Conservation (phyloP, 495 filamentous ascomycete genomes). For the Penicillium tannophilum region DNA sequence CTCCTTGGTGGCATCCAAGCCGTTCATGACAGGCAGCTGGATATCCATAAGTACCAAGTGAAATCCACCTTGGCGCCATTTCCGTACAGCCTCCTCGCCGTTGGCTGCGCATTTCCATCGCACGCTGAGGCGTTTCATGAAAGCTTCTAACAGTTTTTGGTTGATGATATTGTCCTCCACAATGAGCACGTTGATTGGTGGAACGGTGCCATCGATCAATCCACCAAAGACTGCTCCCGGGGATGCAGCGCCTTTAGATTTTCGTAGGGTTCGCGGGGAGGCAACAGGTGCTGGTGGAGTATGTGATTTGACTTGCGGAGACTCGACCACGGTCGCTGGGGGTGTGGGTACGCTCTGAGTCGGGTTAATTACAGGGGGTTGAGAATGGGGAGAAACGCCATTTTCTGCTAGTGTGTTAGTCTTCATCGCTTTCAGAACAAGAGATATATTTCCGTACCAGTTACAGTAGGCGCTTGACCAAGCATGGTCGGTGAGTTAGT, state of each 20-base stretch:
- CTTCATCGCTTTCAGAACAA: neutral
- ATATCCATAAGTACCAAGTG: constrained; percentile 99
- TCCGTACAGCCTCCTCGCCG: constrained; percentile 86
- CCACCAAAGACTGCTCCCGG: constrained; percentile 52
- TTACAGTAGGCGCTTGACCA: constrained; percentile 31
- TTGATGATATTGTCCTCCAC: constrained; percentile 99
- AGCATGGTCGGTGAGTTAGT: constrained; percentile 80
- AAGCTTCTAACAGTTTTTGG: constrained; percentile 85
- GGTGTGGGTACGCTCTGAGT: constrained; percentile 40
- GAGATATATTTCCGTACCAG: constrained; percentile 28
- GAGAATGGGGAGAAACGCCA: constrained; percentile 26
- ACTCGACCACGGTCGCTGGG: constrained; percentile 40
- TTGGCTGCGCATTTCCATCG: constrained; percentile 98
- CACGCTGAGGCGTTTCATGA: constrained; percentile 95
- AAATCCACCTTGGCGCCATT: constrained; percentile 94
- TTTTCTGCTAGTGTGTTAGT: constrained; percentile 33
- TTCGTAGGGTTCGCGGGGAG: constrained; percentile 39
- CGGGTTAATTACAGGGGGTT: constrained; percentile 22
- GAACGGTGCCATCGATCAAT: constrained; percentile 81
- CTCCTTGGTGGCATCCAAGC: constrained; percentile 94
- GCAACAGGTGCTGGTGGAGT: constrained; percentile 40
- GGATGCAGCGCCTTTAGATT: constrained; percentile 51
- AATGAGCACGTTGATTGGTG: constrained; percentile 95
- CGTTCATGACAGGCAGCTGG: constrained; percentile 95
- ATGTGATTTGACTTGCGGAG: constrained; percentile 37